Conservation (phyloP, 176 grass and related monocot species). For the Paspalum notatum region DNA sequence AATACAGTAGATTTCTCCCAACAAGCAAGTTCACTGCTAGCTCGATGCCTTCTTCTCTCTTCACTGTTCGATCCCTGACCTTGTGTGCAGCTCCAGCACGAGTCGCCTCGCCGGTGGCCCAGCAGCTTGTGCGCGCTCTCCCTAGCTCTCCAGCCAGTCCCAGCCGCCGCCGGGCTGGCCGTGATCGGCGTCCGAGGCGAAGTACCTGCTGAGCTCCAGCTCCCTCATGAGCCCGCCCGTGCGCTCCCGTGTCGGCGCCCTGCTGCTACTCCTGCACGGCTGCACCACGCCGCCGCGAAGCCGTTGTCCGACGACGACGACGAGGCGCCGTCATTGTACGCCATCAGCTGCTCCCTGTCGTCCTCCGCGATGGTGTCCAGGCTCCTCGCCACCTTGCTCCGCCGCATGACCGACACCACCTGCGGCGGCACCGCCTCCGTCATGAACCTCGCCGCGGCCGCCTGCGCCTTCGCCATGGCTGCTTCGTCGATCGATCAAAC, state of each 20-base stretch:
- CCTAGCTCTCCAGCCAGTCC: constrained; percentile 19
- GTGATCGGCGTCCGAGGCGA: constrained; percentile 21
- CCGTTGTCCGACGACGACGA: neutral
- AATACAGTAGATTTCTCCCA: neutral
- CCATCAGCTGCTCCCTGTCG: constrained; percentile 51
- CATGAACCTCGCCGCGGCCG: constrained; percentile 45
- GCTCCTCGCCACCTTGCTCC: constrained; percentile 39
- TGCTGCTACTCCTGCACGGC: neutral
- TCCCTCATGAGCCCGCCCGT: constrained; percentile 32
- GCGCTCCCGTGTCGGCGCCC: neutral
- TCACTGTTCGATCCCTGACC: neutral
- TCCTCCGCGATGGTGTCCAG: constrained; percentile 71
- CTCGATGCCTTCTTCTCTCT: neutral
- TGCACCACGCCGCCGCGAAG: neutral
- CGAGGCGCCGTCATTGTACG: neutral
- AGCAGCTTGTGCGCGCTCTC: neutral
- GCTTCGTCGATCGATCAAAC: neutral
- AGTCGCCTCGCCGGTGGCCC: constrained; percentile 37
- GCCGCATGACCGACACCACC: constrained; percentile 57
- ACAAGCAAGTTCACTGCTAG: neutral
- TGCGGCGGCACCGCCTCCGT: constrained; percentile 68
- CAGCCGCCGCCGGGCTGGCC: neutral
- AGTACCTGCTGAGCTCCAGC: constrained; percentile 51
- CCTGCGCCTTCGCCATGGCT: constrained; percentile 47
- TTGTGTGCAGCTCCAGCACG: neutral